Evolutionary conservation across 192 early-diverging fungal genomes (phyloP).

Genomic region (Allomyces macrogynus): DNA sequence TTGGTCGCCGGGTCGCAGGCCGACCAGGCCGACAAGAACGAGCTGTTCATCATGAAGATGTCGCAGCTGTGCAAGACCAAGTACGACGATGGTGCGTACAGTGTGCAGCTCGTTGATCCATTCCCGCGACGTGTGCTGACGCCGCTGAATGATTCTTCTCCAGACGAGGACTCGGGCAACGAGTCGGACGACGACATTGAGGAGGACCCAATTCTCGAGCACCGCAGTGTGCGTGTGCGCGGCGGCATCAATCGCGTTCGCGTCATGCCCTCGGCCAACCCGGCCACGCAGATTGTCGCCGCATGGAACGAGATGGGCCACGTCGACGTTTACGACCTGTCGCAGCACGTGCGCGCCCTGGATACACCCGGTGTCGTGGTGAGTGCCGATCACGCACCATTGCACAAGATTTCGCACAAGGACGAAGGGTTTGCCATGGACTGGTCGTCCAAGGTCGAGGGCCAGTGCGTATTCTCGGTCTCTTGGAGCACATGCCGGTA

Average conservation of each 20-base stretch:
- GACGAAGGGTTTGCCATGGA: constrained; percentile 89
- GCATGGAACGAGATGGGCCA: constrained; percentile 92
- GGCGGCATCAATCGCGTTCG: constrained; percentile 87
- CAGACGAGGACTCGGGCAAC: constrained; percentile 46
- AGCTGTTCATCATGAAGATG: constrained; percentile 90
- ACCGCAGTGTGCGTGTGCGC: constrained; percentile 54
- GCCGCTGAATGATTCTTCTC: neutral
- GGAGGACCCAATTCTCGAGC: constrained; percentile 84
- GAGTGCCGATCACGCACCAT: constrained; percentile 40
- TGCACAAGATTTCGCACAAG: constrained; percentile 29
- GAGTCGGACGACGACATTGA: constrained; percentile 62
- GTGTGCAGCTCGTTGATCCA: neutral
- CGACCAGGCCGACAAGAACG: constrained; percentile 59
- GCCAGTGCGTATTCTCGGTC: constrained; percentile 13
- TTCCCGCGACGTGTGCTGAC: neutral
- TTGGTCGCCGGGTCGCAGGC: constrained; percentile 88
- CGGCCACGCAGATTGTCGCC: constrained; percentile 56
- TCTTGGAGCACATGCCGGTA: too few species aligned
- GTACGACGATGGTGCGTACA: constrained; percentile 46
- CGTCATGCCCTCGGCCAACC: constrained; percentile 15
- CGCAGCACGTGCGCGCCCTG: constrained; percentile 46
- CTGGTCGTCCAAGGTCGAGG: constrained; percentile 54
- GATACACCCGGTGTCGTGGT: constrained; percentile 59
- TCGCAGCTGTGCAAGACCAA: constrained; percentile 79
- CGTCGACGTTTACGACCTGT: constrained; percentile 79